Base-by-base conservation (phyloP, 306 rosid species). In the Cicer yamashitae region DNA sequence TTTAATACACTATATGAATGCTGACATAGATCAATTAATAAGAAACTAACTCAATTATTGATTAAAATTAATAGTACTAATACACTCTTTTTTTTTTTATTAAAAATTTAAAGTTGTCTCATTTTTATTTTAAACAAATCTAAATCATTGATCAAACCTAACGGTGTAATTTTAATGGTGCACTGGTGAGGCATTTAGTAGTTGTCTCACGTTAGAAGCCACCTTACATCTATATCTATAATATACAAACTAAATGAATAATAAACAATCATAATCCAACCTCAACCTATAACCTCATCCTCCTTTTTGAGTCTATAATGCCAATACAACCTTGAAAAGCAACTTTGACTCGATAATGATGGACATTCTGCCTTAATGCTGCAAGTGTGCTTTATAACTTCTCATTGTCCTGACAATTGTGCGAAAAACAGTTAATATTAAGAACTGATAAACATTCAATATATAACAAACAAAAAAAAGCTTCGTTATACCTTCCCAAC, bases 391-490 rank as follows among this genome's bases (percentile, higher is more conserved):
- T 80, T 57, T 87, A 67, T 82, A 89, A 67, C 89, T 82, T 83
- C 98, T 87, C 72, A 85, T 78, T 63, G 91, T 80, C 93, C 97
- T 94, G 96, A 87, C 69, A 77, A 51, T 22, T 53, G 78, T 17
- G 66, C 68, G 46, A 22, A 80, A 37, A 22, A 53, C 37, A 66
- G 52, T 68, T 43, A 64, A 34, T 73, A 66, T 67, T 38, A 60
- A 56, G 20, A 25, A 47, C 76, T 14, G 44, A 46, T 22, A 20
- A 73, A 9, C 47, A 25, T 75, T 81, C 45, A 77, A 56, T 38
- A 50, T 4, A 15, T 3, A 57, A 17, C 58, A 48, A 81, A 58
- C 34, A 25, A 3, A 10, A 1, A 8, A 75, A 75, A 41, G 41
- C 9, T 15, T 60, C 70, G 52, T 45, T 67, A 48, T 22, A 77